Evolutionary conservation across 2,329 filamentous ascomycete species (phyloP).

Genomic region (Macrophomina phaseolina): DNA sequence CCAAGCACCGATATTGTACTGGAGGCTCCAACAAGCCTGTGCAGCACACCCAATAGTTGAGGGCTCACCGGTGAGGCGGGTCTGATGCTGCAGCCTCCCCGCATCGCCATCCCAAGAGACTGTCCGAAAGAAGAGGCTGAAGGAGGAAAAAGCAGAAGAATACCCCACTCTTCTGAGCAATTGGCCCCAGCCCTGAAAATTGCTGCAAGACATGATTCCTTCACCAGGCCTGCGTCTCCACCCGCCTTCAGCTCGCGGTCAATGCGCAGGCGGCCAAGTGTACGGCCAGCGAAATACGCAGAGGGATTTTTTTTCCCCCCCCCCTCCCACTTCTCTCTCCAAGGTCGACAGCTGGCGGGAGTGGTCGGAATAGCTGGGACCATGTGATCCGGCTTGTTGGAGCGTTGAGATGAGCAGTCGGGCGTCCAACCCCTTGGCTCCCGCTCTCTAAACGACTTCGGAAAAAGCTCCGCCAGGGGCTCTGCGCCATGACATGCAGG

Average conservation of each 20-base stretch:
- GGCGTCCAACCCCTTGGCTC: conserved; percentile 24
- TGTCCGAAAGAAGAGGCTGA: conserved; percentile 4
- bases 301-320: conserved; percentile 23
- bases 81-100: conserved; percentile 22
- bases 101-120: conserved; percentile 2
- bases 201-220: conserved; percentile 14
- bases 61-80: conserved; percentile 21
- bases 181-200: background rate
- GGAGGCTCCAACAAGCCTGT: conserved; percentile 13
- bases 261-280: background rate
- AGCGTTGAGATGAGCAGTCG: conserved; percentile 1
- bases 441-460: conserved; percentile 9
- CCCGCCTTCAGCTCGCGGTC: too few relatives aligned
- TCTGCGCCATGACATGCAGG: conserved; percentile 21
- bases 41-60: conserved; percentile 3
- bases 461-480: conserved; percentile 22
- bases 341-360: background rate
- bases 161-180: background rate
- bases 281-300: background rate
- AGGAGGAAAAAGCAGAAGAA: background rate
- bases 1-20: conserved; percentile 17
- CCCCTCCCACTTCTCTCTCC: too few relatives aligned
- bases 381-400: conserved; percentile 5
- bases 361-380: conserved; percentile 1
- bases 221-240: background rate